phyloP scores from a whole-genome alignment of 1,284 basidiomycete species.

The Afroboletus lepidellus region DNA sequence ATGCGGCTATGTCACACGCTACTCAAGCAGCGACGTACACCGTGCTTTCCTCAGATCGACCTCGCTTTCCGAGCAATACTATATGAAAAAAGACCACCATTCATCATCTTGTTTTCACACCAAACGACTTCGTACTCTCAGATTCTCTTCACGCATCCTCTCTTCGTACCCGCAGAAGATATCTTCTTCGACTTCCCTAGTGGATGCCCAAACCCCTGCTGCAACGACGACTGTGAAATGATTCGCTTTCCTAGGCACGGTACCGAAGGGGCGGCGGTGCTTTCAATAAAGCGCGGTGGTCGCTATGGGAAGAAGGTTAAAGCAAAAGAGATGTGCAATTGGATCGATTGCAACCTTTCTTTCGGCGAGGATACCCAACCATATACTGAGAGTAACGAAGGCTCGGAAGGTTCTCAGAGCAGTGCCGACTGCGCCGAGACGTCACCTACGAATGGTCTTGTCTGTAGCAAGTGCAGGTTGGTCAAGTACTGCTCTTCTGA shows the following conservation, averaged over 20 bases:
- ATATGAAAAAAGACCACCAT: conserved; percentile 68
- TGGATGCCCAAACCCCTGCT: conserved; percentile 72
- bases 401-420: conserved; percentile 50
- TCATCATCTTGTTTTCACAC: conserved; percentile 72
- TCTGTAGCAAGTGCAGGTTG: conserved; percentile 71
- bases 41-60: conserved; percentile 77
- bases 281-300: conserved; percentile 56
- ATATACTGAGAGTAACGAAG: conserved; percentile 43
- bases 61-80: conserved; percentile 69
- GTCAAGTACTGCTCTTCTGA: conserved; percentile 71
- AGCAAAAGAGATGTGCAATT: conserved; percentile 69
- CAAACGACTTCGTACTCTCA: conserved; percentile 76
- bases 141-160: conserved; percentile 68
- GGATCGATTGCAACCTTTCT: conserved; percentile 66
- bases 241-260: conserved; percentile 70
- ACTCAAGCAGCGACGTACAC: conserved; percentile 60
- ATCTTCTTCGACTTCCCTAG: conserved; percentile 73
- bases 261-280: conserved; percentile 54
- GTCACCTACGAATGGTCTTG: conserved; percentile 41
- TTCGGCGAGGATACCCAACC: conserved; percentile 47
- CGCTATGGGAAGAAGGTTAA: conserved; percentile 47
- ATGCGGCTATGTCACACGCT: conserved; percentile 65
- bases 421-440: conserved; percentile 36
- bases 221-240: conserved; percentile 77
- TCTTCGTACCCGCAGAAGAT: conserved; percentile 67